Conservation (phyloP, 2,329 filamentous ascomycete genomes). For the Mycosphaerella arachidis region DNA sequence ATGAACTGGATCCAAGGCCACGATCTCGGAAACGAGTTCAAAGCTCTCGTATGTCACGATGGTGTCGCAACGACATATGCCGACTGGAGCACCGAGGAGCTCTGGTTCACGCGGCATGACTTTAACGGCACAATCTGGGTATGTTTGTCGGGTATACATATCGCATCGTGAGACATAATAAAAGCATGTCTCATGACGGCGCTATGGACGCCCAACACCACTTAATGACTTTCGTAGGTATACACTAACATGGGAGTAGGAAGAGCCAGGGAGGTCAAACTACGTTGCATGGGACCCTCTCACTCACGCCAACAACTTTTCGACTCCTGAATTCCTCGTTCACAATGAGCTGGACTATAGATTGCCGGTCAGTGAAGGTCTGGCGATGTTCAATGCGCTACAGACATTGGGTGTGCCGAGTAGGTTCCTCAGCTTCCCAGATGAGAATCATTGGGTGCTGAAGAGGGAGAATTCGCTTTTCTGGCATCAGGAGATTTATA, state of each 20-base stretch:
- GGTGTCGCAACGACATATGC: conserved; percentile 52
- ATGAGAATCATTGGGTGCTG: conserved; percentile 22
- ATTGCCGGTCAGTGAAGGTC: conserved; percentile 21
- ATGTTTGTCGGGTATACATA: too few species aligned
- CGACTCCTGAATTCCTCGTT: conserved; percentile 23
- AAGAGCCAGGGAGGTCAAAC: conserved; percentile 26
- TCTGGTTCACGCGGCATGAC: conserved; percentile 50
- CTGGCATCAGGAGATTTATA: conserved; percentile 24
- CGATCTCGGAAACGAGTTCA: conserved; percentile 75
- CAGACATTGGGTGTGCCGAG: conserved; percentile 21
- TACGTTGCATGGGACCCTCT: conserved; percentile 22
- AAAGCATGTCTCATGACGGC: too few species aligned
- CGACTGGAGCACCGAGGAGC: conserved; percentile 47
- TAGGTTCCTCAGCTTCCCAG: conserved; percentile 18
- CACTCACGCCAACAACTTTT: conserved; percentile 21
- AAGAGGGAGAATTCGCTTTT: conserved; percentile 22
- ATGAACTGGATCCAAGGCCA: conserved; percentile 69
- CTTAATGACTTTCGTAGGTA: too few species aligned
- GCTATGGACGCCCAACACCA: too few species aligned
- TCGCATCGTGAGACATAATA: too few species aligned
- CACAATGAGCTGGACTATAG: conserved; percentile 24
- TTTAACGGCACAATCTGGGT: conserved; percentile 47
- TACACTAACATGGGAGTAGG: conserved; percentile 5
- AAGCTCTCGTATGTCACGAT: conserved; percentile 82
- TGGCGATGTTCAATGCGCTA: conserved; percentile 24